Conservation (phyloP, 2,329 filamentous ascomycete genomes). For the Alternaria arborescens region DNA sequence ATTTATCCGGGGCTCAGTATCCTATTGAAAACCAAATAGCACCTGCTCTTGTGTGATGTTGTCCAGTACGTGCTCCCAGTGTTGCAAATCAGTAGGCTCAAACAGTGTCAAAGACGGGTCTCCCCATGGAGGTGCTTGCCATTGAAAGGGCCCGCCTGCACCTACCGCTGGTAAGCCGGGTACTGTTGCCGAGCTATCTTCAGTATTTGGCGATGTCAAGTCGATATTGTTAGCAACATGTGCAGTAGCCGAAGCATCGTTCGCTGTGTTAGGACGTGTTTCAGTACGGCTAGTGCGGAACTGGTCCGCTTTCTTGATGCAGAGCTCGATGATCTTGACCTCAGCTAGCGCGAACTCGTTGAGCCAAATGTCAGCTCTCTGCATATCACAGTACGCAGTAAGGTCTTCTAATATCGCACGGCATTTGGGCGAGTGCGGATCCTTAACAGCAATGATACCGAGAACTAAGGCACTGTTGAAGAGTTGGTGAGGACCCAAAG, state of each 20-base stretch:
- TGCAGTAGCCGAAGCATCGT: neutral
- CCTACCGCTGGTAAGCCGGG: neutral
- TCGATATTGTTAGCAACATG: neutral
- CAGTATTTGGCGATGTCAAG: neutral
- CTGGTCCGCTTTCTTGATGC: neutral
- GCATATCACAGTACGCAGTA: neutral
- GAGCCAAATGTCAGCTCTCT: neutral
- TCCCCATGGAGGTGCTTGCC: neutral
- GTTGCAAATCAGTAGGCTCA: neutral
- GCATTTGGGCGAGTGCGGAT: neutral
- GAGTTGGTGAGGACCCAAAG: neutral
- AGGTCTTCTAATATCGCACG: neutral
- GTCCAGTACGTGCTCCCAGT: neutral
- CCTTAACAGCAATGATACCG: neutral
- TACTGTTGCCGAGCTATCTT: neutral
- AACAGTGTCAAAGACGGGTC: neutral
- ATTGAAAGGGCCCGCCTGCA: neutral
- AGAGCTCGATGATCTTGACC: neutral
- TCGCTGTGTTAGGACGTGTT: neutral
- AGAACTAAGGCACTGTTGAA: neutral
- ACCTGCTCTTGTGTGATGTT: neutral
- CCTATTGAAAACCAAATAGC: neutral
- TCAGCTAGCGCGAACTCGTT: neutral
- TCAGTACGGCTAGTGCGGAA: neutral
- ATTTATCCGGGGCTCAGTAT: neutral